These are phyloP conservation scores for Boletus huronensis DNA, from an alignment of 768 basidiomycete genomes.

Conservation along the genomic window DNA sequence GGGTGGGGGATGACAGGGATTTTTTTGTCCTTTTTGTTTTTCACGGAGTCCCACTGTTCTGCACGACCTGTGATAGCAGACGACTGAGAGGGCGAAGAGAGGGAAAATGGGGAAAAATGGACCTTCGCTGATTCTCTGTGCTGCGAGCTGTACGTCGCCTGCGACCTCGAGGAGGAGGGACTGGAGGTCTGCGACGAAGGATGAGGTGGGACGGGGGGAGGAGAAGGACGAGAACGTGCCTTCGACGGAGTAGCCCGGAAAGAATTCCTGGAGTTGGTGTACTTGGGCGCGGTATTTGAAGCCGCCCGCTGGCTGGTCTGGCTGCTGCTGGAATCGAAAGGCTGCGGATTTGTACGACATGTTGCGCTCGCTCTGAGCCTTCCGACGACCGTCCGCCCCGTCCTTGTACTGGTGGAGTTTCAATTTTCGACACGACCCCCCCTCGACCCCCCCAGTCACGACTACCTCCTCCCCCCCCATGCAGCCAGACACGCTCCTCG, in stretches of 20 bases:
- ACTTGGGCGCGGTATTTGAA: conserved; percentile 53
- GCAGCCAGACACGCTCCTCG: not conserved
- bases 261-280: conserved; percentile 64
- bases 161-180: conserved; percentile 62
- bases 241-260: conserved; percentile 66
- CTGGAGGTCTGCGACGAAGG: conserved; percentile 50
- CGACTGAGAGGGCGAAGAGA: conserved; percentile 7
- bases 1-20: conserved; percentile 36
- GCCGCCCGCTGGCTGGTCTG: conserved; percentile 11
- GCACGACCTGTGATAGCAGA: conserved; percentile 51
- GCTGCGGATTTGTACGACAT: conserved; percentile 33
- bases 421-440: conserved; percentile 22
- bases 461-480: conserved; percentile 19
- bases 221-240: conserved; percentile 40
- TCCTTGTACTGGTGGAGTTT: conserved; percentile 17
- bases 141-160: conserved; percentile 70
- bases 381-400: too few species aligned
- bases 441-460: not conserved
- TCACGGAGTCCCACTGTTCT: conserved; percentile 80
- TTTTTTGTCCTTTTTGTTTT: conserved; percentile 89
- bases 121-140: conserved; percentile 77
- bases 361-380: too few species aligned
- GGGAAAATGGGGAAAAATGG: not conserved
- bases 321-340: conserved; percentile 23
- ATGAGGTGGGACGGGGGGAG: conserved; percentile 24